These are phyloP conservation scores for Fusarium goolgardi DNA, from an alignment of 2,329 filamentous ascomycete genomes.

Conservation along the genomic window DNA sequence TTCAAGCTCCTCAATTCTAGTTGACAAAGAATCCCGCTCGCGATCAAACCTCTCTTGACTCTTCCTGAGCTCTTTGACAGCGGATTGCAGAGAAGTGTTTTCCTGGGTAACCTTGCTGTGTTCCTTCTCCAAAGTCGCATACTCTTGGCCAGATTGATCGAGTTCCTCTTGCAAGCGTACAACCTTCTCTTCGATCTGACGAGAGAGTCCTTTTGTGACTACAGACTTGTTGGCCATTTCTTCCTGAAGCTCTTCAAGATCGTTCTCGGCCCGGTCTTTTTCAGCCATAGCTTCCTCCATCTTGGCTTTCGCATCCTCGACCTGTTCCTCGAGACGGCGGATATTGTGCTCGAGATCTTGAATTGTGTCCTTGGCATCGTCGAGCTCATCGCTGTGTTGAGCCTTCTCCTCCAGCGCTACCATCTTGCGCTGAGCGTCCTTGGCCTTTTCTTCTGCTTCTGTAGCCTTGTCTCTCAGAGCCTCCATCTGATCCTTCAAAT, in stretches of 20 bases:
- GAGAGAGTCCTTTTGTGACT: slow-evolving; percentile 77
- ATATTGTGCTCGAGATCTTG: slow-evolving; percentile 67
- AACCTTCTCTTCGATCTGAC: slow-evolving; percentile 79
- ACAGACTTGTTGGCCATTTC: slow-evolving; percentile 85
- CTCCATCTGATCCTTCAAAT: slow-evolving; percentile 68
- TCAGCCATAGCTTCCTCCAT: slow-evolving; percentile 65
- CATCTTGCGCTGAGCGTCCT: slow-evolving; percentile 63
- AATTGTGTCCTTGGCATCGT: slow-evolving; percentile 68
- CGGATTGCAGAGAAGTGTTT: slow-evolving; percentile 57
- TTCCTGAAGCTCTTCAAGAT: slow-evolving; percentile 75
- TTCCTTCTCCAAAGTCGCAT: slow-evolving; percentile 64
- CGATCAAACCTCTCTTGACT: slow-evolving; percentile 49
- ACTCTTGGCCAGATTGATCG: slow-evolving; percentile 62
- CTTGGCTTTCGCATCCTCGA: slow-evolving; percentile 66
- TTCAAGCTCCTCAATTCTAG: slow-evolving; percentile 66
- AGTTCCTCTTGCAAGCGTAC: slow-evolving; percentile 75
- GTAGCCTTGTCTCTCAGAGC: slow-evolving; percentile 67
- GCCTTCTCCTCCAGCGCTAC: slow-evolving; percentile 69
- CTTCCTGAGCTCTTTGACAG: slow-evolving; percentile 57
- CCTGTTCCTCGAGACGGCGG: slow-evolving; percentile 64
- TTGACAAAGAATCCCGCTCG: slow-evolving; percentile 53
- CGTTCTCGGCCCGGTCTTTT: slow-evolving; percentile 67
- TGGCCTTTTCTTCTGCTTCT: slow-evolving; percentile 68
- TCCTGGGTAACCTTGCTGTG: slow-evolving; percentile 60
- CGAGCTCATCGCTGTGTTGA: slow-evolving; percentile 62